Conservation (phyloP, 176 grass and related monocot species). For the Hordeum marinum region DNA sequence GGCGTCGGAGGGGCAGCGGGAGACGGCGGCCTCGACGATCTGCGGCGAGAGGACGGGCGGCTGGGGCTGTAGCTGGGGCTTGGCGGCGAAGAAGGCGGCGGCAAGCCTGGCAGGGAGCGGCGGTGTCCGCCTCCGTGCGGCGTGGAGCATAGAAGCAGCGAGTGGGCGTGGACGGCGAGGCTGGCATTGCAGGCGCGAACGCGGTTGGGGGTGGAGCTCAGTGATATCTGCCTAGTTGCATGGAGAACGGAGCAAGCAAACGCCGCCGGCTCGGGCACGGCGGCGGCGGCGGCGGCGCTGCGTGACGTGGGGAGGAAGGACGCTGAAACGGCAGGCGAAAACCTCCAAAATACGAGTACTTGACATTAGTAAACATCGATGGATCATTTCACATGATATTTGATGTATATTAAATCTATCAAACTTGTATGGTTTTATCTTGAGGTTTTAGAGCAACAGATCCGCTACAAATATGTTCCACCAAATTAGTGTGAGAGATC, state of each 20-base stretch:
- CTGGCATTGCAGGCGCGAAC: conserved; percentile 24
- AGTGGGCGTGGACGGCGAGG: background rate
- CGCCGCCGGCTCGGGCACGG: background rate
- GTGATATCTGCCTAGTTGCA: background rate
- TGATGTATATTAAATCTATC: too few relatives aligned
- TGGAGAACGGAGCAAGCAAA: background rate
- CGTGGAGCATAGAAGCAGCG: conserved; percentile 37
- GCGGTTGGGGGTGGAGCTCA: background rate
- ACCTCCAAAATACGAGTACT: background rate
- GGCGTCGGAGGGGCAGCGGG: conserved; percentile 60
- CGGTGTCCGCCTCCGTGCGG: conserved; percentile 27
- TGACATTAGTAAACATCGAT: too few relatives aligned
- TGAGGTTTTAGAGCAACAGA: too few relatives aligned
- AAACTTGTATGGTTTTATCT: too few relatives aligned
- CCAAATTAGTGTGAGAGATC: too few relatives aligned
- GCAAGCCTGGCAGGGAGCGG: conserved; percentile 30
- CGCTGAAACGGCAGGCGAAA: background rate
- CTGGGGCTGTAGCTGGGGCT: background rate
- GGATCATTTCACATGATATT: too few relatives aligned
- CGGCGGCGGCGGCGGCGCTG: background rate
- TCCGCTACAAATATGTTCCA: too few relatives aligned
- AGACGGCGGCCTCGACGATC: conserved; percentile 44
- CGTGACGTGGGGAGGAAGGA: background rate
- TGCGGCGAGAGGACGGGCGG: conserved; percentile 34
- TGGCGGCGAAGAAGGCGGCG: conserved; percentile 26